phyloP scores from a whole-genome alignment of 1,284 basidiomycete species.

The Marasmius sp. region DNA sequence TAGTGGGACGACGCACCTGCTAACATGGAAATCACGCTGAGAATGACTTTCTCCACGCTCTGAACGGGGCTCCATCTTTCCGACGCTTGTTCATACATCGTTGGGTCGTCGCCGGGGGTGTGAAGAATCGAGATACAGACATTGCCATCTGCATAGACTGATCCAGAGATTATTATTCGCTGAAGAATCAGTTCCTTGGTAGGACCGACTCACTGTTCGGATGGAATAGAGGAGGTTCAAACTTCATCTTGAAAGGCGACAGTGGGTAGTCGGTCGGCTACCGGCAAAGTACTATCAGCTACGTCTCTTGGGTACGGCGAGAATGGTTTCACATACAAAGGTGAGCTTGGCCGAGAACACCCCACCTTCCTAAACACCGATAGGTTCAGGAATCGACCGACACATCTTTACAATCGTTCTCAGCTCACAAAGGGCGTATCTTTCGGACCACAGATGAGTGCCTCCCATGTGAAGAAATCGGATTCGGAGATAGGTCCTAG shows the following conservation, averaged over 20 bases:
- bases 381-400: not conserved
- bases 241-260: conserved; percentile 98
- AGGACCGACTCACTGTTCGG: conserved; percentile 79
- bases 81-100: conserved; percentile 89
- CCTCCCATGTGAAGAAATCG: conserved; percentile 99
- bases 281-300: not conserved
- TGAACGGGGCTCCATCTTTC: conserved; percentile 99
- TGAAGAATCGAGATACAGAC: conserved; percentile 99
- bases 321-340: conserved; percentile 65
- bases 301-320: not conserved
- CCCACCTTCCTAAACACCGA: conserved; percentile 79
- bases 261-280: conserved; percentile 92
- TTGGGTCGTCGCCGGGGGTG: conserved; percentile 93
- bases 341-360: conserved; percentile 91
- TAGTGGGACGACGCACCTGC: conserved; percentile 58
- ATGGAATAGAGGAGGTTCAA: conserved; percentile 95
- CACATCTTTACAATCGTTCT: not conserved
- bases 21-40: conserved; percentile 98
- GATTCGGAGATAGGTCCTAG: conserved; percentile 88
- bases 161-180: not conserved
- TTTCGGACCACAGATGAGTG: conserved; percentile 93
- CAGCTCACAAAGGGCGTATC: conserved; percentile 90
- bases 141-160: conserved; percentile 91
- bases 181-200: not conserved
- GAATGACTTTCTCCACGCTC: conserved; percentile 93